phyloP scores from a whole-genome alignment of 2,329 filamentous ascomycete genomes.

The Lomentospora prolificans region DNA sequence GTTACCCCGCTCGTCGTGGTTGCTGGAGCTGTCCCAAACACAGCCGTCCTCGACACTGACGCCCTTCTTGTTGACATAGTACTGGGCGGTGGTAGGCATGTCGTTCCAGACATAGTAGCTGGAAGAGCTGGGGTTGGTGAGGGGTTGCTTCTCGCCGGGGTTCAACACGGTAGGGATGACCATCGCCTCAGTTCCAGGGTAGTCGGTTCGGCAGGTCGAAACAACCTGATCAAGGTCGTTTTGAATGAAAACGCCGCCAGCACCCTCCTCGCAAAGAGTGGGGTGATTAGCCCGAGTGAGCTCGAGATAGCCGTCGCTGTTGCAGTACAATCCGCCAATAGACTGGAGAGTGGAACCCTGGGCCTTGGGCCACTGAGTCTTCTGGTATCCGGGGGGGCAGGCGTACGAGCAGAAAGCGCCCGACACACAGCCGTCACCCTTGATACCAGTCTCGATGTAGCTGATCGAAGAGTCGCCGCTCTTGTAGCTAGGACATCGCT shows the following conservation, averaged over 20 bases:
- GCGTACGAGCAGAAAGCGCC: constrained; percentile 82
- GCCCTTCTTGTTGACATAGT: constrained; percentile 88
- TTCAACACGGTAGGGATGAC: constrained; percentile 61
- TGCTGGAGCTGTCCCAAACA: constrained; percentile 51
- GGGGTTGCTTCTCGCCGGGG: constrained; percentile 46
- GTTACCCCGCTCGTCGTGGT: constrained; percentile 59
- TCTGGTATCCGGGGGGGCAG: constrained; percentile 85
- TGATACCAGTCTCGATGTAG: constrained; percentile 54
- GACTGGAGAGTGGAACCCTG: constrained; percentile 79
- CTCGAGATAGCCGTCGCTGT: constrained; percentile 59
- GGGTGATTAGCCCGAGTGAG: constrained; percentile 60
- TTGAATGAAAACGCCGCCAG: constrained; percentile 58
- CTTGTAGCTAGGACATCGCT: constrained; percentile 47
- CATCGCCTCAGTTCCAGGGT: constrained; percentile 86
- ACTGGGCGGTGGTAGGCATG: constrained; percentile 75
- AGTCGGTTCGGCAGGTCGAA: constrained; percentile 87
- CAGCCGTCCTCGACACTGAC: constrained; percentile 59
- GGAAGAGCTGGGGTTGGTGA: constrained; percentile 66
- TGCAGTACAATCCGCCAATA: constrained; percentile 79
- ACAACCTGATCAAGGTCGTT: constrained; percentile 63
- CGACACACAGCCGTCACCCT: constrained; percentile 48
- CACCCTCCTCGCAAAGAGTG: constrained; percentile 66
- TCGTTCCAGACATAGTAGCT: constrained; percentile 72
- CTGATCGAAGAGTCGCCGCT: constrained; percentile 43
- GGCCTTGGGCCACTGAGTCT: constrained; percentile 73